Percentiles rank a stretch among this genome's conserved stretches.
phyloP scores from a whole-genome alignment of 129 eudicot species.

The Tagetes patula region DNA sequence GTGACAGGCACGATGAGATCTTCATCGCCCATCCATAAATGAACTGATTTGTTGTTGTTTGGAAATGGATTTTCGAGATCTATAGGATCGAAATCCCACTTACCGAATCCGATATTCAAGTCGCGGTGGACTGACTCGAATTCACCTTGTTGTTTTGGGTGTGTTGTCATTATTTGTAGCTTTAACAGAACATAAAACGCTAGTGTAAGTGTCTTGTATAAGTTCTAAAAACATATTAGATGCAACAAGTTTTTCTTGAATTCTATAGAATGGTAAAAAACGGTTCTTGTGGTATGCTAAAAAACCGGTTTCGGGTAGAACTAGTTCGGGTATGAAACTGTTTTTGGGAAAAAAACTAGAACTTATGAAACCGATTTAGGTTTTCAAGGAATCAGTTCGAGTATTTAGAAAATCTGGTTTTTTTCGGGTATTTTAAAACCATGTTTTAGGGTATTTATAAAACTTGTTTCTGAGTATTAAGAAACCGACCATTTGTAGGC shows the following conservation, averaged over 20 bases:
- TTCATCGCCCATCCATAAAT: slow-evolving; percentile 75
- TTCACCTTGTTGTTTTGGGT: slow-evolving; percentile 72
- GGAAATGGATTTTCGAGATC: slow-evolving; percentile 57
- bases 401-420: no score
- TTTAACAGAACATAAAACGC: slow-evolving; percentile 19
- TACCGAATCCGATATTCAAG: slow-evolving; percentile 56
- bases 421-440: no score
- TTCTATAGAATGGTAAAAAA: neutral
- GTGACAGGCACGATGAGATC: slow-evolving; percentile 54
- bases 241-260: neutral
- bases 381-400: no score
- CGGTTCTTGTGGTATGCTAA: no score
- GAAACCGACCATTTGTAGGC: no score
- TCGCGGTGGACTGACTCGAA: slow-evolving; percentile 72
- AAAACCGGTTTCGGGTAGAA: no score
- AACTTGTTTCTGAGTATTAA: no score
- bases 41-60: slow-evolving; percentile 50
- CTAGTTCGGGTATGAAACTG: no score
- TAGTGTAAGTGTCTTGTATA: neutral
- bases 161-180: slow-evolving; percentile 23
- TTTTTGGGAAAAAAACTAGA: no score
- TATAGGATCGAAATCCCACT: slow-evolving; percentile 79
- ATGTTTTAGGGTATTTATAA: no score
- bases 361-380: no score
- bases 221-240: neutral